These are phyloP conservation scores for Lavandula angustifolia DNA, from an alignment of 257 asterid species.

Conservation along the genomic window DNA sequence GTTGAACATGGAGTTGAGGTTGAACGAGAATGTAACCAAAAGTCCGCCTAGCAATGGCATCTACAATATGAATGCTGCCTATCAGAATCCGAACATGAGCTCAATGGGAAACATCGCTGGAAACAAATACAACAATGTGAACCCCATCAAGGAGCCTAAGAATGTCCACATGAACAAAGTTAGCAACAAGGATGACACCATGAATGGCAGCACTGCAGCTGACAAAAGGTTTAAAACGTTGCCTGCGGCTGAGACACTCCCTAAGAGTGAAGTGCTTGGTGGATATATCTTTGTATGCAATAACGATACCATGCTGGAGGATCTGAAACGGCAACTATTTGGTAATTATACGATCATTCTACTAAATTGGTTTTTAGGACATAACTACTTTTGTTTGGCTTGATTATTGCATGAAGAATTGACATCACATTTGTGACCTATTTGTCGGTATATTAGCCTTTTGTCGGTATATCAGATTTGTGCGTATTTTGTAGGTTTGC, in stretches of 20 bases:
- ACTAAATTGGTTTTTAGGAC: neutral
- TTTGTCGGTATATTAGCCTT: neutral
- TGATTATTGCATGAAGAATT: constrained; percentile 5
- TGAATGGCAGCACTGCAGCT: constrained; percentile 42
- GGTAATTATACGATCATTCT: constrained; percentile 46
- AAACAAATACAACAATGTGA: constrained; percentile 50
- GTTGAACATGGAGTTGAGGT: constrained; percentile 62
- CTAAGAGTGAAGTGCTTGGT: constrained; percentile 87
- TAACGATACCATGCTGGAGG: constrained; percentile 95
- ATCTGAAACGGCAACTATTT: constrained; percentile 78
- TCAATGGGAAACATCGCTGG: constrained; percentile 46
- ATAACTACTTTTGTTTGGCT: constrained; percentile 6
- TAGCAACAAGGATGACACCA: constrained; percentile 46
- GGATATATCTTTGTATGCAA: constrained; percentile 96
- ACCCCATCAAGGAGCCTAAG: constrained; percentile 51
- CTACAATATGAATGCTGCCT: constrained; percentile 53
- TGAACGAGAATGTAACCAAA: constrained; percentile 53
- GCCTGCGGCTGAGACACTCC: constrained; percentile 91
- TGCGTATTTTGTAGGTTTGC: constrained; percentile 59
- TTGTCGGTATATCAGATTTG: neutral
- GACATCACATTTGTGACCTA: no score
- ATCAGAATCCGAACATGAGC: constrained; percentile 54
- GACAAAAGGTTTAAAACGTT: constrained; percentile 94
- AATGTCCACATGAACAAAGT: constrained; percentile 33
- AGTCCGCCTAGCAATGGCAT: constrained; percentile 47